Evolutionary conservation across 169 alveolate species (phyloP).

Genomic region (Plasmodium gallinaceum): DNA sequence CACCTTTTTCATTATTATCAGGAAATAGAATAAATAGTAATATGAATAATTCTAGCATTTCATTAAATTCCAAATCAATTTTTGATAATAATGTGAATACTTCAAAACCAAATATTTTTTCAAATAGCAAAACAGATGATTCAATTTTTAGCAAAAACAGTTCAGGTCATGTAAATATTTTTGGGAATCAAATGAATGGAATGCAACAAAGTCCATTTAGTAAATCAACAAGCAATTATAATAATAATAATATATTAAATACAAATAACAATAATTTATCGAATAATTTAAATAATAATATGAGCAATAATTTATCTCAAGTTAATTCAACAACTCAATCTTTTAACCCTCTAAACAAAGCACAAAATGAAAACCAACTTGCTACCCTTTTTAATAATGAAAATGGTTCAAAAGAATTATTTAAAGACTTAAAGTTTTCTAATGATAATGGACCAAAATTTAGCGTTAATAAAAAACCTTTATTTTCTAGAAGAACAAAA

Average conservation of each 20-base stretch:
- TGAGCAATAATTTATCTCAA: conserved; percentile 6
- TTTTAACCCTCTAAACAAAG: conserved; percentile 2
- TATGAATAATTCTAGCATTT: neutral
- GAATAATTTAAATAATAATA: neutral
- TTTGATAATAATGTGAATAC: conserved; percentile 16
- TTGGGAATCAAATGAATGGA: conserved; percentile 18
- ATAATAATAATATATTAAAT: neutral
- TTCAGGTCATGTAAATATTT: conserved; percentile 19
- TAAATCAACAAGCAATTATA: conserved; percentile 2
- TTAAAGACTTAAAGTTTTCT: conserved; percentile 47
- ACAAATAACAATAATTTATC: neutral
- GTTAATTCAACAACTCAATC: neutral
- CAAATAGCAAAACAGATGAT: conserved; percentile 17
- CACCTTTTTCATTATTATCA: conserved; percentile 7
- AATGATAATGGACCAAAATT: conserved; percentile 52
- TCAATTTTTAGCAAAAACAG: conserved; percentile 8
- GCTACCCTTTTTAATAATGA: conserved; percentile 29
- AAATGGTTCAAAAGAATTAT: conserved; percentile 72
- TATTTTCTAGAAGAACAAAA: conserved; percentile 47
- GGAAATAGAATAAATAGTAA: conserved; percentile 20
- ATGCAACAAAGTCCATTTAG: conserved; percentile 19
- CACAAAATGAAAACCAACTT: conserved; percentile 11
- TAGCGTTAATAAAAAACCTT: conserved; percentile 65
- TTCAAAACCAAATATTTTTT: conserved; percentile 43
- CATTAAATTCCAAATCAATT: conserved; percentile 18